Evolutionary conservation across 148 eudicot species (phyloP).

Genomic region (Fallopia convolvulus): DNA sequence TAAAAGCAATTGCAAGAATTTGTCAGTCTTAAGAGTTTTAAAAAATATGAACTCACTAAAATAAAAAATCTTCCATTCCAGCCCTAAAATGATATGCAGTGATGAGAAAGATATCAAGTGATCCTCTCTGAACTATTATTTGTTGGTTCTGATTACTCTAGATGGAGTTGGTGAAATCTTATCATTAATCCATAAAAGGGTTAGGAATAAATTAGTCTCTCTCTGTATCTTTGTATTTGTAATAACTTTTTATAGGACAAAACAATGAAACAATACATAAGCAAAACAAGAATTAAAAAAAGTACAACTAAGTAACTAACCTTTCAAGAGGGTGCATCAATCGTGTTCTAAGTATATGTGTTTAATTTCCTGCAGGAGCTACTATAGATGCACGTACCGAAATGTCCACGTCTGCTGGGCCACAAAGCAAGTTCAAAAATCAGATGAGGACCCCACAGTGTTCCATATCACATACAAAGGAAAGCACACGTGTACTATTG

Average conservation of each 20-base stretch:
- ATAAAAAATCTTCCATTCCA: not conserved
- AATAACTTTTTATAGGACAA: no score
- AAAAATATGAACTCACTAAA: not conserved
- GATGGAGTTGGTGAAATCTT: no score
- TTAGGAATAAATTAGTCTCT: no score
- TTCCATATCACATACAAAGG: constrained; percentile 41
- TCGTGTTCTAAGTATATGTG: not conserved
- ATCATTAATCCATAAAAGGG: no score
- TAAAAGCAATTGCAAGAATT: not conserved
- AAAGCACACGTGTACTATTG: constrained; percentile 34
- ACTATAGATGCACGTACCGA: constrained; percentile 43
- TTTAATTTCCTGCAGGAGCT: constrained; percentile 26
- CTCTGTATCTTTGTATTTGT: no score
- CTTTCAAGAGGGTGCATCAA: not conserved
- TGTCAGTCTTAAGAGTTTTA: not conserved
- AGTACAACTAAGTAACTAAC: not conserved
- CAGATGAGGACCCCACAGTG: constrained; percentile 28
- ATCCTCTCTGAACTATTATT: not conserved
- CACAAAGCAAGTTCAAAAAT: constrained; percentile 46
- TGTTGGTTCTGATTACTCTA: not conserved
- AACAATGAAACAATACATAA: not conserved
- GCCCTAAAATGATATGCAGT: not conserved
- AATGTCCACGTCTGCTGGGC: constrained; percentile 41
- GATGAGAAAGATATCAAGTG: no score
- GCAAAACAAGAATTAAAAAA: not conserved